phyloP scores from a whole-genome alignment of 495 filamentous ascomycete genomes.

The Talaromyces trachyspermus region DNA sequence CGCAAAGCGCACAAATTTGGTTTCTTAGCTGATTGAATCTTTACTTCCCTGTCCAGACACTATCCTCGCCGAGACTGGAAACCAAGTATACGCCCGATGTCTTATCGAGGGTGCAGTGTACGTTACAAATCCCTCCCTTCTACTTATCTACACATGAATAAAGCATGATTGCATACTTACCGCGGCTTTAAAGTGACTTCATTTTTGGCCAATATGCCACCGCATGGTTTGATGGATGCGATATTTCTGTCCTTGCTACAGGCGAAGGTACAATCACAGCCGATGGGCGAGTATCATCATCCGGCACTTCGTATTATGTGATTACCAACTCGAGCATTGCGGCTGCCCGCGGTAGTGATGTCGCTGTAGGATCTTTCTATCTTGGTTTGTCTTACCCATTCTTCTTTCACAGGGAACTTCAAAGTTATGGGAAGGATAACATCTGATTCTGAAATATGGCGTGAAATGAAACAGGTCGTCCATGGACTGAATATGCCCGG shows the following conservation, averaged over 20 bases:
- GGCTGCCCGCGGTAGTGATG: conserved; percentile 36
- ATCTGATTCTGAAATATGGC: too few relatives aligned
- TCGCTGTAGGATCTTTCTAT: conserved; percentile 46
- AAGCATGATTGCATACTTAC: neutral
- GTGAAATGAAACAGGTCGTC: conserved; percentile 30
- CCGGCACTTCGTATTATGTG: conserved; percentile 51
- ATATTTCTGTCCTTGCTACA: conserved; percentile 44
- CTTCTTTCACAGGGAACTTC: neutral
- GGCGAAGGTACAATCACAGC: conserved; percentile 50
- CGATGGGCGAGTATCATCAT: conserved; percentile 45
- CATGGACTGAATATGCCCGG: conserved; percentile 53
- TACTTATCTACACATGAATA: too few relatives aligned
- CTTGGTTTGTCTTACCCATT: conserved; percentile 25
- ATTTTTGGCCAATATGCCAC: conserved; percentile 56
- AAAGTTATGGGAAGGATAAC: too few relatives aligned
- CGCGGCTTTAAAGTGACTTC: conserved; percentile 36
- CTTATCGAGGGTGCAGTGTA: conserved; percentile 50
- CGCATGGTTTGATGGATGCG: conserved; percentile 54
- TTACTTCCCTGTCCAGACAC: conserved; percentile 35
- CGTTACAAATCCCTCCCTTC: neutral
- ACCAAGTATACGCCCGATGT: conserved; percentile 48
- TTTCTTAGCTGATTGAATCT: neutral
- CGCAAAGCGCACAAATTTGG: too few relatives aligned
- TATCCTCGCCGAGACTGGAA: conserved; percentile 48
- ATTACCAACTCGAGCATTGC: conserved; percentile 50